Conservation (phyloP, 2,329 filamentous ascomycete species). For the Cercospora sojina region DNA sequence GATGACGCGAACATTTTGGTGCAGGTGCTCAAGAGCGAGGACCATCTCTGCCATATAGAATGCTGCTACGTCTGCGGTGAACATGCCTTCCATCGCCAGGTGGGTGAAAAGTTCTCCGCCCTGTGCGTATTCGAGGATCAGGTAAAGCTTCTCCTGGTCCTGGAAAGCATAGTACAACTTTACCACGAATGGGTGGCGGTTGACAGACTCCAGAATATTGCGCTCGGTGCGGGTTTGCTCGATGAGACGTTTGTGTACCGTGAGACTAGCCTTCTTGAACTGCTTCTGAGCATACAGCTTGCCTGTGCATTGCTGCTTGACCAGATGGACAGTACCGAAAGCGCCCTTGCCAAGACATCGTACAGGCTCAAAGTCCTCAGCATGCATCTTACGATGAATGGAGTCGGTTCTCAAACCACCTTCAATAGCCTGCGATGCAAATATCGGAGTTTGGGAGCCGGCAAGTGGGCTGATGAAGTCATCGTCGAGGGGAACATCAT, state of each 20-base stretch:
- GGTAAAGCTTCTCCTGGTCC: constrained; percentile 93
- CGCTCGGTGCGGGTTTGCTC: constrained; percentile 98
- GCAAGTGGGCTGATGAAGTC: constrained; percentile 74
- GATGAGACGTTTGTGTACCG: constrained; percentile 91
- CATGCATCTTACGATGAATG: constrained; percentile 76
- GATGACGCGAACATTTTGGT: constrained; percentile 87
- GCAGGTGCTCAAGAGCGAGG: constrained; percentile 87
- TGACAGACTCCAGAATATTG: constrained; percentile 90
- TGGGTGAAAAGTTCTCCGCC: constrained; percentile 98
- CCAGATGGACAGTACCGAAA: constrained; percentile 90
- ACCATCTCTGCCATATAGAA: constrained; percentile 99
- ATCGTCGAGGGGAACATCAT: constrained; percentile 78
- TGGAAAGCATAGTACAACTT: constrained; percentile 99
- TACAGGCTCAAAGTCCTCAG: constrained; percentile 84
- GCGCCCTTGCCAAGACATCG: constrained; percentile 94
- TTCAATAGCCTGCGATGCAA: constrained; percentile 47
- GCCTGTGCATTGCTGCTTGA: constrained; percentile 84
- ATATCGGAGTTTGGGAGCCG: constrained; percentile 38
- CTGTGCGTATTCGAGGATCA: constrained; percentile 96
- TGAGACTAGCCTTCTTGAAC: constrained; percentile 93
- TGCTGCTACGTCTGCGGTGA: constrained; percentile 79
- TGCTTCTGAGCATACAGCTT: constrained; percentile 96
- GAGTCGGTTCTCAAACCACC: constrained; percentile 55
- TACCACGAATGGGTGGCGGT: constrained; percentile 94
- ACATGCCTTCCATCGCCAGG: constrained; percentile 90